phyloP scores from a whole-genome alignment of 306 rosid species.

The Alnus glutinosa region DNA sequence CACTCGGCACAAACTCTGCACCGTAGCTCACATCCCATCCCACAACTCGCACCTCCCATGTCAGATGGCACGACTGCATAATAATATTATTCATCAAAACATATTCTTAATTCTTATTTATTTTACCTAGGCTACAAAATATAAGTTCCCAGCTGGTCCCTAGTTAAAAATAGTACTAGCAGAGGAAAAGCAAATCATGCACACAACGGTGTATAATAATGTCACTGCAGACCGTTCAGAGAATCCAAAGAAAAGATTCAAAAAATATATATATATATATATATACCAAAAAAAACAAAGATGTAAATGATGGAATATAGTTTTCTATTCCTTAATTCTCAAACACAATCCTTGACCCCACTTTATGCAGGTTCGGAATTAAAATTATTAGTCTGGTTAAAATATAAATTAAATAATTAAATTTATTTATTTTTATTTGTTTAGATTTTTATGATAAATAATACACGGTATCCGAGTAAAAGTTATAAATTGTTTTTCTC shows the following conservation, averaged over 20 bases:
- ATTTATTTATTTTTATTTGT: no score
- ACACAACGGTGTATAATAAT: constrained; percentile 6
- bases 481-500: no score
- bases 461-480: no score
- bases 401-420: no score
- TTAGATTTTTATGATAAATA: no score
- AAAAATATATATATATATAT: background rate
- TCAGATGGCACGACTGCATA: constrained; percentile 40
- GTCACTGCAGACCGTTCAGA: constrained; percentile 1
- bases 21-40: constrained; percentile 81
- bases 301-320: background rate
- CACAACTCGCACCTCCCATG: constrained; percentile 69
- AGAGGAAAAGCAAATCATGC: constrained; percentile 10
- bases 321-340: background rate
- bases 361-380: no score
- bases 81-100: background rate
- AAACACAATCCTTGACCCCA: no score
- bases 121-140: no score
- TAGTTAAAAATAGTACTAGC: background rate
- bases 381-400: no score
- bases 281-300: background rate
- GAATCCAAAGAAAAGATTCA: constrained; percentile 42
- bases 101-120: no score
- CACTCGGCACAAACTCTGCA: constrained; percentile 70
- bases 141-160: background rate